Evolutionary conservation across 1,139 yeast genomes (phyloP), one percentile per base, ranked within the genome.

Genomic region (Zygosaccharomyces pseudobailii): DNA sequence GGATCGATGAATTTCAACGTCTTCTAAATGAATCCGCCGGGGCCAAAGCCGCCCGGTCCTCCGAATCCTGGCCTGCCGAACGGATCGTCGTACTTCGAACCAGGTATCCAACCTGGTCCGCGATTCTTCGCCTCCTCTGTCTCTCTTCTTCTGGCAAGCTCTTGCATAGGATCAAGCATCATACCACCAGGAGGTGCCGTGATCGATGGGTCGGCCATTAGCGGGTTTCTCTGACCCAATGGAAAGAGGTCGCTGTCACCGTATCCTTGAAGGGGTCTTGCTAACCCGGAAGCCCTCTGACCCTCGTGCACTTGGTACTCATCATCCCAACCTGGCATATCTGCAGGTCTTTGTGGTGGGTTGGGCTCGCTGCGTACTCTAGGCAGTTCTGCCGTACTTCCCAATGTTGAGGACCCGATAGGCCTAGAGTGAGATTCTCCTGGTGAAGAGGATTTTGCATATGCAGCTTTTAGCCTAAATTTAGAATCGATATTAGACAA

Each of bases 271-370:
- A 38, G 25, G 22, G 41, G 34, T n/a, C 22, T 45, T 36, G 17
- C 47, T 43, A 22, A 44, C 44, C 28, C 40, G 21, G 35, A 42
- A 17, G 23, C 10, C 4, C 24, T 24, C 23, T 22, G 33, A 13
- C 38, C 38, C 9, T 47, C 37, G 21, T 47, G 55, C 7, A 76
- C 65, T 54, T 77, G 76, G 53, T 75, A 75, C 56, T 79, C 84
- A 58, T 79, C 83, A 36, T 79, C 84, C 59, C 79, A 79, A 20
- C 73, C 76, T 1, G 84, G 84, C 64, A 74, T 75, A 52, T 73
- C 79, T 21, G 62, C 56, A 23, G 60, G 57, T 19, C 53, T 49
- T 21, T 36, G 47, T 58, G 56, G 41, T 62, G 70, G 69, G 53
- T 61, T 21, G 69, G 69, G 25, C 54, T 56, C 32, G 25, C 9